Percentiles rank a stretch among this genome's conserved stretches.
Conservation (phyloP, 768 basidiomycete genomes). For the Trichaptum fuscoviolaceum region DNA sequence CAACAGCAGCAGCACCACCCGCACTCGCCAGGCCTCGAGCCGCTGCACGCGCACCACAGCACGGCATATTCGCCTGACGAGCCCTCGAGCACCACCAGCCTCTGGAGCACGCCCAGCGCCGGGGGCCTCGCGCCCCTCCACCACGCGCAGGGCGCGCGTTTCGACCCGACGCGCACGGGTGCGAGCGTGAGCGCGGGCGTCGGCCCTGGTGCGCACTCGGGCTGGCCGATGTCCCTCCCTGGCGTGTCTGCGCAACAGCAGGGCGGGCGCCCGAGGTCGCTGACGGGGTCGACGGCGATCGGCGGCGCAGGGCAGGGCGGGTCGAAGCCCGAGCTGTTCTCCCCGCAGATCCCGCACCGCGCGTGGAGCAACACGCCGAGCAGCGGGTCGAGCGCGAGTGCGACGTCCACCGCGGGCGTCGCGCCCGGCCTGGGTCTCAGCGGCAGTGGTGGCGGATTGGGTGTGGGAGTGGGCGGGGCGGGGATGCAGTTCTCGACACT, state of each 20-base stretch:
- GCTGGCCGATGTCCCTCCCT: constrained; percentile 1
- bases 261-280: neutral
- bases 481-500: constrained; percentile 44
- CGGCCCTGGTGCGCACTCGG: neutral
- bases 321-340: constrained; percentile 3
- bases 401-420: constrained; percentile 6
- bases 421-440: neutral
- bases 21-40: constrained; percentile 4
- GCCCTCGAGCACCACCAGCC: neutral
- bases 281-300: neutral
- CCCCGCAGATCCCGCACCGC: constrained; percentile 4
- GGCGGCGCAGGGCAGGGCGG: neutral
- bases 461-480: neutral
- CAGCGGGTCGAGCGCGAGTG: constrained; percentile 8
- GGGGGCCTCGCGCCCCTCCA: neutral
- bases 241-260: neutral
- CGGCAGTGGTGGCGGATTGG: neutral
- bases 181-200: constrained; percentile 1
- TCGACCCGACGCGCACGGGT: neutral
- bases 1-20: constrained; percentile 6
- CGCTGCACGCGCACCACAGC: constrained; percentile 6
- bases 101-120: neutral
- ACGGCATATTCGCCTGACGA: constrained; percentile 5
- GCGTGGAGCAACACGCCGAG: constrained; percentile 2
- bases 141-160: neutral